Conservation (phyloP, 2,329 filamentous ascomycete species). For the Bipolaris sorokiniana region DNA sequence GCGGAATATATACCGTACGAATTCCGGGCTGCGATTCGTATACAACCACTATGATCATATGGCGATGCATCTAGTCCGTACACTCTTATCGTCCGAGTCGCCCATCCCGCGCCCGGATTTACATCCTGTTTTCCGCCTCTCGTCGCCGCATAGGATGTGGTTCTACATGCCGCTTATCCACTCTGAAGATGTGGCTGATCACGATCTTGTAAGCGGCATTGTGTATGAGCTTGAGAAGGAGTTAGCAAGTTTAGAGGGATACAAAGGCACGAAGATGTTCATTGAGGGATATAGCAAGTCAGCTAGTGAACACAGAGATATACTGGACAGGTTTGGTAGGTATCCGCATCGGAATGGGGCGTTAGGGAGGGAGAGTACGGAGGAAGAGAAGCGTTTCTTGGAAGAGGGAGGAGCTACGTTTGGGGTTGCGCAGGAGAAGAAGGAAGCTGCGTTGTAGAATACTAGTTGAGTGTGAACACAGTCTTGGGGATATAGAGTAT, state of each 20-base stretch:
- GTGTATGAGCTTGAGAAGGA: slow-evolving; percentile 45
- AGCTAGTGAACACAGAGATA: slow-evolving; percentile 56
- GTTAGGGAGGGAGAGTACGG: slow-evolving; percentile 57
- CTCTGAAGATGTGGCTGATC: slow-evolving; percentile 58
- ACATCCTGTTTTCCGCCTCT: slow-evolving; percentile 39
- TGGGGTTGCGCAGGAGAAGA: slow-evolving; percentile 36
- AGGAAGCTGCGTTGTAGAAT: background rate
- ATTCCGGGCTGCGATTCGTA: slow-evolving; percentile 51
- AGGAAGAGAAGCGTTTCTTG: slow-evolving; percentile 60
- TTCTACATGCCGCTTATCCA: slow-evolving; percentile 68
- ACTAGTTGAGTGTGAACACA: background rate
- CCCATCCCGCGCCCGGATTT: slow-evolving; percentile 35
- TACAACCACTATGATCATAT: slow-evolving; percentile 65
- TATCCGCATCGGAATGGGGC: slow-evolving; percentile 65
- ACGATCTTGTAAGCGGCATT: slow-evolving; percentile 49
- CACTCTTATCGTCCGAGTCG: slow-evolving; percentile 42
- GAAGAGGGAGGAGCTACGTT: slow-evolving; percentile 53
- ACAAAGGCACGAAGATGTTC: slow-evolving; percentile 35
- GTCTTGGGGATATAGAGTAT: background rate
- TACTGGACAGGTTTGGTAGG: slow-evolving; percentile 62
- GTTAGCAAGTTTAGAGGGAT: slow-evolving; percentile 37
- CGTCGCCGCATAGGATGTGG: slow-evolving; percentile 57
- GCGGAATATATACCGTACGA: slow-evolving; percentile 65
- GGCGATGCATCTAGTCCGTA: slow-evolving; percentile 52
- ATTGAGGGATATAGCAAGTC: slow-evolving; percentile 45